A percentile compares a stretch with the other conserved stretches of the same genome.
These are phyloP conservation scores for Sicyos baderoa DNA, from an alignment of 306 rosid species.

Conservation along the genomic window DNA sequence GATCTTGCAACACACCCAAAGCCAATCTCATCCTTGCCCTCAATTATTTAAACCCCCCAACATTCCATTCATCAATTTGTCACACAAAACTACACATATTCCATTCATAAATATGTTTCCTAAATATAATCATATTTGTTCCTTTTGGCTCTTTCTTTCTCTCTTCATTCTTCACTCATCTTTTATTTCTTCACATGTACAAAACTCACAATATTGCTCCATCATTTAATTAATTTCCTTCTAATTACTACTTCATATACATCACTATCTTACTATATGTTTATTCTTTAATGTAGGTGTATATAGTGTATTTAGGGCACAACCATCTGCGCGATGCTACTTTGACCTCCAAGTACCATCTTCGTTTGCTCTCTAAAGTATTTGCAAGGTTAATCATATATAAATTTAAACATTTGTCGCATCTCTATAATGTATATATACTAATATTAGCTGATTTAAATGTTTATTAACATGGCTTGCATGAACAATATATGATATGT, in stretches of 20 bases:
- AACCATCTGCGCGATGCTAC: slow-evolving; percentile 23
- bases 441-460: neutral
- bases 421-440: no score
- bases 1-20: slow-evolving; percentile 5
- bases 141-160: neutral
- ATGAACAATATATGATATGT: no score
- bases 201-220: neutral
- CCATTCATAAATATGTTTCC: neutral
- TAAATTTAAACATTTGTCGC: no score
- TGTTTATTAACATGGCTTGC: no score
- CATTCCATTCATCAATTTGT: neutral
- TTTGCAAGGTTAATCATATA: slow-evolving; percentile 33
- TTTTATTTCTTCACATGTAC: neutral
- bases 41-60: slow-evolving; percentile 6
- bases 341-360: slow-evolving; percentile 33
- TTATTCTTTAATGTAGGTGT: slow-evolving; percentile 29
- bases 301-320: slow-evolving; percentile 45
- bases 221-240: neutral
- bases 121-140: neutral
- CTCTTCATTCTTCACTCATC: slow-evolving; percentile 1
- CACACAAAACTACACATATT: neutral
- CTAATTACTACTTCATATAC: neutral
- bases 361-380: slow-evolving; percentile 39
- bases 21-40: neutral
- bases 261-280: neutral